Percentiles rank a stretch among this genome's conserved stretches.
Conservation (phyloP, 176 grass and related monocot species). For the Saccharum officinarum region DNA sequence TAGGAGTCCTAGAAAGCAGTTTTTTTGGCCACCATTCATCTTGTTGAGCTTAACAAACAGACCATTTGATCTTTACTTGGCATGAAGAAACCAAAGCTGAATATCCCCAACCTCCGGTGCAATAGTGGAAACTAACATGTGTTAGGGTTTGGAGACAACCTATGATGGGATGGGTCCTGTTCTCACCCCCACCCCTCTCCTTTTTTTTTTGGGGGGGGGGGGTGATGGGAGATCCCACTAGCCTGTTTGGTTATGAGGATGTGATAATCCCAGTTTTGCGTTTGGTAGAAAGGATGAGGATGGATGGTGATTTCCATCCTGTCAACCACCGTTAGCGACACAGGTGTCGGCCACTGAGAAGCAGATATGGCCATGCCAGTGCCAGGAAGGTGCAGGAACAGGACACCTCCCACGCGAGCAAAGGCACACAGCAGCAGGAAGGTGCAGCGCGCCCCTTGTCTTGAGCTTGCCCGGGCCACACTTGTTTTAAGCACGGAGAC, state of each 20-base stretch:
- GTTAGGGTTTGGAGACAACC: not conserved
- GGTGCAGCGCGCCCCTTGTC: not conserved
- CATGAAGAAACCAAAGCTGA: conserved; percentile 3
- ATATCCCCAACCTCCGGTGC: not conserved
- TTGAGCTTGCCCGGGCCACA: not conserved
- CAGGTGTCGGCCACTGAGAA: not conserved
- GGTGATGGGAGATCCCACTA: not conserved
- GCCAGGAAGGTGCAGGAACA: too few relatives aligned
- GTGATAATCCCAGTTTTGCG: not conserved
- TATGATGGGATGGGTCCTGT: not conserved
- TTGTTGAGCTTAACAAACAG: not conserved
- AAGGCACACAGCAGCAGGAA: not conserved
- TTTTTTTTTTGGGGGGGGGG: too few relatives aligned
- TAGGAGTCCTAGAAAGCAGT: not conserved
- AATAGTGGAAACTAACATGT: not conserved
- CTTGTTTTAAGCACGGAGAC: not conserved
- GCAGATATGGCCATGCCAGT: not conserved
- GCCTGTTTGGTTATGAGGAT: not conserved
- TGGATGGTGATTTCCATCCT: not conserved
- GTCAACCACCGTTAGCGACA: not conserved
- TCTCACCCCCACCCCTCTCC: too few relatives aligned
- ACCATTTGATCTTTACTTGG: not conserved
- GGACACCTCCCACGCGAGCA: not conserved
- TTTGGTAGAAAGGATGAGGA: not conserved
- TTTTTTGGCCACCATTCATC: not conserved